A percentile compares a stretch with the other conserved stretches of the same genome.
Evolutionary conservation across 495 filamentous ascomycete genomes (phyloP).

Genomic region (Neurospora cerealis): DNA sequence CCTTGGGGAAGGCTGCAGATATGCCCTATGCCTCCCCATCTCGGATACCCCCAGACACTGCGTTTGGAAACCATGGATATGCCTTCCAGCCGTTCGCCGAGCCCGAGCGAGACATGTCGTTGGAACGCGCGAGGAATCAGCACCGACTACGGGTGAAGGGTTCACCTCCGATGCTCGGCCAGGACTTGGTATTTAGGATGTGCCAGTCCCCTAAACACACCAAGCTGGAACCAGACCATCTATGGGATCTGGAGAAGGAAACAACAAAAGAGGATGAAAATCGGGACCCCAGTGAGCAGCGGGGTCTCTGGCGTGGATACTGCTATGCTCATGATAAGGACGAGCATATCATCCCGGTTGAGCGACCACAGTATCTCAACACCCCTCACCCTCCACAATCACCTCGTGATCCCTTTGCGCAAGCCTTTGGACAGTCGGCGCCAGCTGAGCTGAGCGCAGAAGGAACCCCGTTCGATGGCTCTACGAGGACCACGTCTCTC

Average conservation of each 20-base stretch:
- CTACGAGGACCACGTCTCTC: constrained; percentile 5
- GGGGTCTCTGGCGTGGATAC: constrained; percentile 61
- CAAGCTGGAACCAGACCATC: constrained; percentile 56
- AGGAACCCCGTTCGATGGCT: constrained; percentile 4
- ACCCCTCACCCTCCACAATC: constrained; percentile 24
- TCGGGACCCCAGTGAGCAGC: constrained; percentile 36
- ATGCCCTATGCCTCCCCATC: constrained; percentile 23
- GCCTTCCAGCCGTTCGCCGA: constrained; percentile 23
- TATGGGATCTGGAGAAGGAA: constrained; percentile 23
- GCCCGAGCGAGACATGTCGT: constrained; percentile 30
- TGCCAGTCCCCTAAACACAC: constrained; percentile 74
- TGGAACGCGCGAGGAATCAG: constrained; percentile 22
- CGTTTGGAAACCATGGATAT: constrained; percentile 22
- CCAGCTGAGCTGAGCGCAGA: constrained; percentile 18
- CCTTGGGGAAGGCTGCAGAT: constrained; percentile 20
- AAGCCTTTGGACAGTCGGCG: constrained; percentile 20
- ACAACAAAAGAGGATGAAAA: constrained; percentile 33
- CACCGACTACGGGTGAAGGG: constrained; percentile 29
- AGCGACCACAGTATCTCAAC: constrained; percentile 26
- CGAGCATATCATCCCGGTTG: constrained; percentile 27
- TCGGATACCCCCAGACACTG: constrained; percentile 20
- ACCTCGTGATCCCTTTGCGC: constrained; percentile 27
- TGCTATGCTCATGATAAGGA: constrained; percentile 35
- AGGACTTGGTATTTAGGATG: constrained; percentile 62
- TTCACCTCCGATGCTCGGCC: constrained; percentile 79